Evolutionary conservation across 2,329 filamentous ascomycete genomes (phyloP).

Genomic region (Penicillium sp.): DNA sequence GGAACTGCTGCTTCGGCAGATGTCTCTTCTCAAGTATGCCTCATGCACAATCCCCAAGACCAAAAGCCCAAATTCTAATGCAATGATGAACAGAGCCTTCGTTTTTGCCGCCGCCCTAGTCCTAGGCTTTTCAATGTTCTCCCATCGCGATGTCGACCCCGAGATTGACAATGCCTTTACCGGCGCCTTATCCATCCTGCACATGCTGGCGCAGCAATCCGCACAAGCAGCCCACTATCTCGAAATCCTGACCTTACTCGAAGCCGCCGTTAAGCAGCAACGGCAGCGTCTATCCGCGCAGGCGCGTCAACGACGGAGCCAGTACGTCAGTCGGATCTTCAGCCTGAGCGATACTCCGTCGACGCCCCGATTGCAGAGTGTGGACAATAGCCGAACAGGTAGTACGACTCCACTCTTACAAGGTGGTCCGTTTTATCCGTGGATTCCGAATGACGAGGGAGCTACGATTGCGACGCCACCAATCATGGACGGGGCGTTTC

Average conservation of each 20-base stretch:
- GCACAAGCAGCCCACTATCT: slow-evolving; percentile 61
- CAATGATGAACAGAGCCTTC: slow-evolving; percentile 45
- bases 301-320: slow-evolving; percentile 30
- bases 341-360: slow-evolving; percentile 27
- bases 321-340: slow-evolving; percentile 42
- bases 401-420: slow-evolving; percentile 6
- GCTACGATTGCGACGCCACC: slow-evolving; percentile 14
- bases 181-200: slow-evolving; percentile 53
- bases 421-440: slow-evolving; percentile 17
- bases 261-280: slow-evolving; percentile 49
- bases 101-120: slow-evolving; percentile 61
- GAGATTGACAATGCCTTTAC: slow-evolving; percentile 48
- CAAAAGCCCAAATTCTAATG: not conserved
- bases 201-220: slow-evolving; percentile 51
- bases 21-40: slow-evolving; percentile 61
- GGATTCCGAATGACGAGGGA: slow-evolving; percentile 16
- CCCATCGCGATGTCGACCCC: slow-evolving; percentile 48
- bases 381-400: slow-evolving; percentile 2
- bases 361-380: slow-evolving; percentile 10
- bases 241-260: slow-evolving; percentile 55
- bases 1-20: slow-evolving; percentile 53
- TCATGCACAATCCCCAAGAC: not conserved
- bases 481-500: slow-evolving; percentile 20
- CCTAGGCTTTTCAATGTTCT: slow-evolving; percentile 59
- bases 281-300: slow-evolving; percentile 35